Base-by-base conservation (phyloP, 2,329 filamentous ascomycete genomes). In the Cercospora janseana region DNA sequence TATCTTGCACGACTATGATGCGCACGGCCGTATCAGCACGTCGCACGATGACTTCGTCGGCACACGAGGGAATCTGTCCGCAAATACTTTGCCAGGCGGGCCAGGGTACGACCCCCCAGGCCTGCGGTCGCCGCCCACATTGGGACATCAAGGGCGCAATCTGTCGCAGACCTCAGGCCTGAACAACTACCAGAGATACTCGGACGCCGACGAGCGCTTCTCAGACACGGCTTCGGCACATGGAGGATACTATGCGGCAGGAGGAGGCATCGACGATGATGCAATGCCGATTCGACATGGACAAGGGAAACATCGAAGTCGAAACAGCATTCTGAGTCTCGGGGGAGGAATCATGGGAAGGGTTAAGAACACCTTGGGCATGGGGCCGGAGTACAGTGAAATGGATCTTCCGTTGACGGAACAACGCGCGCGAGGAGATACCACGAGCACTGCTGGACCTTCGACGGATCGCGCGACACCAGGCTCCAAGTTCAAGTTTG, bases 351-450 rank as follows among this genome's bases (percentile, higher is more conserved):
- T 97, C 54, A 75, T 96, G 64, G 93, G 91, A 35, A 85, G 80
- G 64, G 86, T 92, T 32, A 97, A 95, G 75, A 91, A 87, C 67
- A 89, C 87, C 78, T 74, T 98, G 54, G 92, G 93, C 46, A 90
- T 95, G 83, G 86, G 82, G 7, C 78, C 79, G 16, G 79, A 87
- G 56, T 97, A 98, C 71, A 96, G 92, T 26, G 93, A 97, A 72
- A 98, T 98, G 93, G 92, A 98, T 67, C 77, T 98, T 47, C 93
- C 93, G 10, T 76, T 98, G 70, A 97, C 92, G 4, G 89, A 97
- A 67, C 74, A 85, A 38, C 80, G 77, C 46, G 79, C 77, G 46
- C 46, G 42, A 34, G 51, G 51, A 51, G 26, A 45, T 28, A 53
- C 51, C 23, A 44, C 43, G 15, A 49, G 52, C 28, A 52, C 60